Conservation (phyloP, 352 stramenopile species). For the Globisporangium megalacanthum region DNA sequence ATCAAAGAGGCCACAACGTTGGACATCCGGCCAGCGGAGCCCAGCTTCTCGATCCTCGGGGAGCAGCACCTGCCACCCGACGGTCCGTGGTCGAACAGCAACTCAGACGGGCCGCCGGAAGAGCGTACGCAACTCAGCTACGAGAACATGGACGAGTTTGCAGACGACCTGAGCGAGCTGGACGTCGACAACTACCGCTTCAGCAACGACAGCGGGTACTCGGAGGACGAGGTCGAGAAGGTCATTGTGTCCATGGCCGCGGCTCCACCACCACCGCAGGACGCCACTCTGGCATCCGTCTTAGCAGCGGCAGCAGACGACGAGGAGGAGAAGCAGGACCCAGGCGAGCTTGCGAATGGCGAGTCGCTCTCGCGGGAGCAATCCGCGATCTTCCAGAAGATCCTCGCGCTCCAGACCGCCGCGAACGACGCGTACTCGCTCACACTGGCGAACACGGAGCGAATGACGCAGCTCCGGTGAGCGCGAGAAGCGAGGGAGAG, state of each 20-base stretch:
- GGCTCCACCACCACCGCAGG: not conserved
- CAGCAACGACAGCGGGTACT: slow-evolving; percentile 9
- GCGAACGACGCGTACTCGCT: slow-evolving; percentile 35
- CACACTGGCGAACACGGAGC: slow-evolving; percentile 36
- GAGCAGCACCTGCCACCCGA: slow-evolving; percentile 6
- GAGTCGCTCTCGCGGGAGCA: slow-evolving; percentile 8
- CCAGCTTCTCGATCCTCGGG: slow-evolving; percentile 21
- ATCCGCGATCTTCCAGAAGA: slow-evolving; percentile 18
- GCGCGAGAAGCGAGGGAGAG: not conserved
- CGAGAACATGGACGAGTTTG: not conserved
- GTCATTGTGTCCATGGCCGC: slow-evolving; percentile 7
- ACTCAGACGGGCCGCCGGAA: not conserved
- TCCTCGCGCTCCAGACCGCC: slow-evolving; percentile 32
- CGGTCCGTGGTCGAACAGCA: slow-evolving; percentile 2
- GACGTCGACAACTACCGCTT: slow-evolving; percentile 7
- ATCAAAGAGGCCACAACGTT: slow-evolving; percentile 16
- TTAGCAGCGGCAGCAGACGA: not conserved
- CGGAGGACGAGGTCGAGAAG: slow-evolving; percentile 12
- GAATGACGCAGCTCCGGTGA: slow-evolving; percentile 24
- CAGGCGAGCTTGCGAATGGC: not conserved
- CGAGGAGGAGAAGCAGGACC: slow-evolving; percentile 6
- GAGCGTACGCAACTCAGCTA: slow-evolving; percentile 3
- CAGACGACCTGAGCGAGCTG: slow-evolving; percentile 7
- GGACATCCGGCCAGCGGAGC: slow-evolving; percentile 19
- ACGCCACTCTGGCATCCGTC: not conserved